Percentiles rank a stretch among this genome's conserved stretches.
Conservation (phyloP, 2,329 filamentous ascomycete species). For the Xylaria polymorpha region DNA sequence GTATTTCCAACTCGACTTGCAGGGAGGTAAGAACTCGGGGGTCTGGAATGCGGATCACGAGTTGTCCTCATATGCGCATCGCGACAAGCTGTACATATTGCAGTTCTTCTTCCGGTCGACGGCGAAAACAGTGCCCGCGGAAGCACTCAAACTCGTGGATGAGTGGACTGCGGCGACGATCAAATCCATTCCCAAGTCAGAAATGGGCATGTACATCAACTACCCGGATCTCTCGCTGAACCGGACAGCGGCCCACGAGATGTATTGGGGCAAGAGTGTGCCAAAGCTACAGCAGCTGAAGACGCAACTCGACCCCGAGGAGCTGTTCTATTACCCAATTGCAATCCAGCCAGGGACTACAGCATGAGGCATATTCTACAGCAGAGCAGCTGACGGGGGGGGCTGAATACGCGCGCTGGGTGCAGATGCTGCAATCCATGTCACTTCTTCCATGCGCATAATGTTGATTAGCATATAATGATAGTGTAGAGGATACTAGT, state of each 20-base stretch:
- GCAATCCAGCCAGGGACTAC: constrained; percentile 41
- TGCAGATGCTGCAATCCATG: not conserved
- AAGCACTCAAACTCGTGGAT: constrained; percentile 45
- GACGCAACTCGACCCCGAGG: constrained; percentile 53
- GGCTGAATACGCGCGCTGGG: not conserved
- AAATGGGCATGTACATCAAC: constrained; percentile 60
- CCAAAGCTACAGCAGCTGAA: constrained; percentile 54
- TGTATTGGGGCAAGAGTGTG: constrained; percentile 60
- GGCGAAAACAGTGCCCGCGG: constrained; percentile 47
- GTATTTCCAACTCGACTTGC: constrained; percentile 58
- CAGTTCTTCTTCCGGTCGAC: constrained; percentile 59
- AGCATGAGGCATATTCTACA: constrained; percentile 16
- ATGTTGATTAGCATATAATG: constrained; percentile 24
- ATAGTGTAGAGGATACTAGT: constrained; percentile 13
- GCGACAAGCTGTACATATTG: constrained; percentile 61
- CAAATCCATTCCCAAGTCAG: constrained; percentile 37
- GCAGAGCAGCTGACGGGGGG: not conserved
- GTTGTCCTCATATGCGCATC: constrained; percentile 56
- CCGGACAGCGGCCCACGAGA: constrained; percentile 59
- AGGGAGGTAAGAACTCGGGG: constrained; percentile 56
- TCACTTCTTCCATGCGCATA: constrained; percentile 19
- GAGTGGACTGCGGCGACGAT: constrained; percentile 46
- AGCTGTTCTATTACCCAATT: constrained; percentile 58
- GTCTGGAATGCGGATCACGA: constrained; percentile 48
- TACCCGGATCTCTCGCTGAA: constrained; percentile 63